Percentiles rank a stretch among this genome's conserved stretches.
These are phyloP conservation scores for Bretschneidera sinensis DNA, from an alignment of 345 rosid genomes.

Conservation along the genomic window DNA sequence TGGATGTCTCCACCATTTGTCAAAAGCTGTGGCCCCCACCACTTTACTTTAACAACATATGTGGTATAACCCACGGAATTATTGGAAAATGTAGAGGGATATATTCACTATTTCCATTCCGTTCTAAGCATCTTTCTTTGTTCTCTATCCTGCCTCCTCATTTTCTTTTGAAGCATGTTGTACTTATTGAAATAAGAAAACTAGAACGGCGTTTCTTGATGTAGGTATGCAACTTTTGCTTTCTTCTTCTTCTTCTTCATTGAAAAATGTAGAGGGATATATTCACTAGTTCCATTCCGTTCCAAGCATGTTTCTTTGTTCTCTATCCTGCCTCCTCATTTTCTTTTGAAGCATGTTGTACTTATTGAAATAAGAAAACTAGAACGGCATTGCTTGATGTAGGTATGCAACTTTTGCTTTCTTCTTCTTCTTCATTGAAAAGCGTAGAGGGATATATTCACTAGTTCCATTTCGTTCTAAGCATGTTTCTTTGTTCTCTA, in stretches of 20 bases:
- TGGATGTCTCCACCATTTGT: no score
- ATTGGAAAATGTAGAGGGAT: neutral
- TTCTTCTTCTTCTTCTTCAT: neutral
- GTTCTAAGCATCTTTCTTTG: neutral
- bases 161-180: no score
- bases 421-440: neutral
- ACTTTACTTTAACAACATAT: no score
- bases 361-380: no score
- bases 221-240: no score
- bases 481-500: neutral
- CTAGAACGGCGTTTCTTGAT: no score
- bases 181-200: no score
- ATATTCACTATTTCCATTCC: neutral
- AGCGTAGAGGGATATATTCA: neutral
- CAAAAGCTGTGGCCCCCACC: no score
- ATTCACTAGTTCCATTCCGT: neutral
- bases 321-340: neutral
- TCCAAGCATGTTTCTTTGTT: neutral
- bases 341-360: no score
- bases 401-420: neutral
- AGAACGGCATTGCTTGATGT: no score
- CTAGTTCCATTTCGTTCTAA: no score
- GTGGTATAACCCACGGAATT: no score
- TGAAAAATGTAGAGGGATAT: neutral
- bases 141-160: neutral